Percentiles rank a stretch among this genome's conserved stretches.
Conservation (phyloP, 257 asterid species). For the Salvia splendens region DNA sequence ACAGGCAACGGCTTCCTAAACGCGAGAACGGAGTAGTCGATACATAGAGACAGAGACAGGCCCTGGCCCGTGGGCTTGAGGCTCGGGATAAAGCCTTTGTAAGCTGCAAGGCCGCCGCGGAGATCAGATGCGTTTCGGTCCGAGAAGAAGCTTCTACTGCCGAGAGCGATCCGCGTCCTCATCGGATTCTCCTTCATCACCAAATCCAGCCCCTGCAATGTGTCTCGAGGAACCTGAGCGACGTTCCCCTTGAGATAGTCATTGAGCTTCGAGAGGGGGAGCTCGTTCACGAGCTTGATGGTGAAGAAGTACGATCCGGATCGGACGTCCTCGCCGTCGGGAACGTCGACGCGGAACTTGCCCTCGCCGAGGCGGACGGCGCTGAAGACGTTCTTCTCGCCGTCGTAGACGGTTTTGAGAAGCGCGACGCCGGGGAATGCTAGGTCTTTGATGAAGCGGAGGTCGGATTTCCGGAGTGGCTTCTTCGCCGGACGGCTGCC, state of each 20-base stretch:
- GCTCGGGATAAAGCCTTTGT: conserved; percentile 61
- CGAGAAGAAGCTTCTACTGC: conserved; percentile 51
- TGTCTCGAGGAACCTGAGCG: conserved; percentile 52
- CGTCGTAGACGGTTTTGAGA: conserved; percentile 54
- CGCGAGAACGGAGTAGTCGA: conserved; percentile 59
- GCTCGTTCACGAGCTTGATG: conserved; percentile 46
- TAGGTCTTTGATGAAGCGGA: conserved; percentile 45
- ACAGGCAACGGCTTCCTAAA: conserved; percentile 55
- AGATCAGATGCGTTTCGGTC: conserved; percentile 34
- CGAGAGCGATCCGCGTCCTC: conserved; percentile 40
- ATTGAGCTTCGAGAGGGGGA: conserved; percentile 46
- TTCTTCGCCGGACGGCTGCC: conserved; percentile 34
- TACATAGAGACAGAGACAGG: conserved; percentile 45
- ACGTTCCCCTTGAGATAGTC: conserved; percentile 51
- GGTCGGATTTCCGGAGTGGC: conserved; percentile 39
- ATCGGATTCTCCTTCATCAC: conserved; percentile 74
- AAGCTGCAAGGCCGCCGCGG: conserved; percentile 50
- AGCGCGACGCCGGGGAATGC: conserved; percentile 34
- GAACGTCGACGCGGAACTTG: conserved; percentile 36
- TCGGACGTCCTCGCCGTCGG: conserved; percentile 45
- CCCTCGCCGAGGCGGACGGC: conserved; percentile 48
- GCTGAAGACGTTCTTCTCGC: conserved; percentile 68
- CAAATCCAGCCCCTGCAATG: conserved; percentile 66
- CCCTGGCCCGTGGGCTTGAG: conserved; percentile 65
- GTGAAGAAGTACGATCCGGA: conserved; percentile 39